Base-by-base conservation (phyloP, 202 grass and related monocot genomes). In the Elaeis oleifera region DNA sequence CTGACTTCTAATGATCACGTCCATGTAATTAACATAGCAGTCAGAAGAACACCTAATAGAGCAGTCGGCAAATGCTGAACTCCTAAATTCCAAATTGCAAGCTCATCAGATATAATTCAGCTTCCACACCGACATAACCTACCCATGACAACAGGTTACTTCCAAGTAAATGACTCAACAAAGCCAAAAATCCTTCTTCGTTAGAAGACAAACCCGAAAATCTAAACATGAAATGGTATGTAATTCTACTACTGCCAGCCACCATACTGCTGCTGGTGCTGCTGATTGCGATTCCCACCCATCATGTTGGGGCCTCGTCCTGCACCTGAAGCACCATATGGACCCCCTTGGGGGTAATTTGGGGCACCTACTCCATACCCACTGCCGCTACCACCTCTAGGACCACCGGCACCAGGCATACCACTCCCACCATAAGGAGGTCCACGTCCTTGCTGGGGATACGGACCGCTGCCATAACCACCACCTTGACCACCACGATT, bases 401-500 rank as follows among this genome's bases (percentile, higher is more conserved):
- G 90, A 23, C 75, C 83, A 32, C 65, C 72, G 11, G 77, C 56
- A 55, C 80, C 74, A 0, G 74, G 64, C 67, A 91, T 76, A 16
- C 67, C 68, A 4, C 77, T 73, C 7, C 77, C 81, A 32, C 80
- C 74, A 25, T 87, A 92, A 9, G 86, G 78, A 15, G 80, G 90
- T 5, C 82, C 79, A 44, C 86, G 73, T 17, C 81, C 87, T 81
- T 83, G 87, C 54, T 76, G 87, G 28, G 78, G 76, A 74, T 90
- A 96, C 0, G 78, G 56, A 13, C 70, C 86, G 23, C 70, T 88
- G 1, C 87, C 76, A 24, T 85, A 90, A 63, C 76, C 84, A 13
- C 78, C 76, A 26, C 86, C 84, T 60, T 88, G 90, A 13, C 84
- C 81, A 73, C 86, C 81, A 0, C 86, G 86, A 48, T 85, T 96